Percentiles rank a stretch among this genome's conserved stretches.
Conservation (phyloP, 805 yeast genomes). For the Kazachstania kunashirensis region DNA sequence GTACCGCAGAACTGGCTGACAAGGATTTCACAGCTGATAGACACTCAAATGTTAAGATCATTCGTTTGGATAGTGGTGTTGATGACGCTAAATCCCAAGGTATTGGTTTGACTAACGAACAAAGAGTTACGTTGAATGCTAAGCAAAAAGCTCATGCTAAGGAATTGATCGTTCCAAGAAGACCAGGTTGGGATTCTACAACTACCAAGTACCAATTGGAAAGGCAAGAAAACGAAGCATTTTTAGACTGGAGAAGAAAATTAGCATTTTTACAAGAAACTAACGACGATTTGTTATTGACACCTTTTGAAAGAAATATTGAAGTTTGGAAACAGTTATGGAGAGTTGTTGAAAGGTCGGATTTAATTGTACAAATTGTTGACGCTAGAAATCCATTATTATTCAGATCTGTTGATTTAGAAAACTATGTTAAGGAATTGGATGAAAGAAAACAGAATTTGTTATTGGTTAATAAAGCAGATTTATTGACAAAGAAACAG, state of each 20-base stretch:
- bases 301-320: conserved; percentile 93
- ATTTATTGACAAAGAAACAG: conserved; percentile 67
- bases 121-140: conserved; percentile 48
- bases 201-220: conserved; percentile 73
- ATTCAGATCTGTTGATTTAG: conserved; percentile 83
- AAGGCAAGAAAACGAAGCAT: conserved; percentile 79
- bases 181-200: conserved; percentile 74
- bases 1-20: conserved; percentile 92
- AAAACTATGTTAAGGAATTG: conserved; percentile 67
- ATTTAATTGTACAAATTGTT: conserved; percentile 89
- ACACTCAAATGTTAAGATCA: conserved; percentile 70
- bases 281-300: conserved; percentile 67
- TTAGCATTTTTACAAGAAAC: conserved; percentile 77
- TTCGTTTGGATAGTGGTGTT: conserved; percentile 50
- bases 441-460: conserved; percentile 70
- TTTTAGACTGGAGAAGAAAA: conserved; percentile 88
- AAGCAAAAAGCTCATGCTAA: conserved; percentile 60
- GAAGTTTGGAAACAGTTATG: conserved; percentile 98
- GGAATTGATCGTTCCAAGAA: conserved; percentile 78
- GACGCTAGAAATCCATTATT: conserved; percentile 92
- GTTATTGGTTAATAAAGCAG: conserved; percentile 87
- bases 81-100: conserved; percentile 40
- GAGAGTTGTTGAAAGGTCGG: conserved; percentile 95
- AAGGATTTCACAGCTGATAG: conserved; percentile 93
- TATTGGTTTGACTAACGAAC: conserved; percentile 54